These are phyloP conservation scores for Syzygium oleosum DNA, from an alignment of 345 rosid genomes.

Conservation along the genomic window DNA sequence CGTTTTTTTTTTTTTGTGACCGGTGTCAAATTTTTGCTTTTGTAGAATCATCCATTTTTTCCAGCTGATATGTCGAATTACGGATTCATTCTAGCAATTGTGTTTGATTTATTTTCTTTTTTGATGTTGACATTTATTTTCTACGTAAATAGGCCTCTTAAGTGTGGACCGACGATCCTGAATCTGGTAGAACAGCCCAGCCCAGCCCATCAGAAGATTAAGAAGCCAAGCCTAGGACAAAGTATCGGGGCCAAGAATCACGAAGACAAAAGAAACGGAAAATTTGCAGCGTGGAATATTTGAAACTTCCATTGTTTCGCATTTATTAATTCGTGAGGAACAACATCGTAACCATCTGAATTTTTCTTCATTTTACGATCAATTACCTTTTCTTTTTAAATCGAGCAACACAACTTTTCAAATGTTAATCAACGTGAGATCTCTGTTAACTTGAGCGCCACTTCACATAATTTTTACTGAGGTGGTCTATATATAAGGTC, in stretches of 20 bases:
- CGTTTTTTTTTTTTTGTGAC: neutral
- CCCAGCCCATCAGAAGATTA: neutral
- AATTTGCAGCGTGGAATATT: neutral
- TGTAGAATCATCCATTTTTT: neutral
- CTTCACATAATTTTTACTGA: rapidly evolving
- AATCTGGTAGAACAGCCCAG: neutral
- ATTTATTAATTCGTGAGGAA: neutral
- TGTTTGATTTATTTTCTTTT: neutral
- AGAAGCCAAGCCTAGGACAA: neutral
- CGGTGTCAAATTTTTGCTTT: neutral
- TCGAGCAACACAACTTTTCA: neutral
- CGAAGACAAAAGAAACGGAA: neutral
- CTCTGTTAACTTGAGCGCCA: rapidly evolving
- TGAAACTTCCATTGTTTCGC: neutral
- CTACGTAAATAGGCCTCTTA: neutral
- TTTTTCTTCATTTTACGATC: neutral
- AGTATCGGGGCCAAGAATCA: neutral
- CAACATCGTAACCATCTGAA: neutral
- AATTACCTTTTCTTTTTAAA: neutral
- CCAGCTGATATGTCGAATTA: neutral
- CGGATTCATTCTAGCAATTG: neutral
- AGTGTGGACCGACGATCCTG: neutral
- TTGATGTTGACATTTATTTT: neutral
- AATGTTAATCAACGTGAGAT: neutral
- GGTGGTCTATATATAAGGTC: rapidly evolving